Conservation (phyloP, 495 filamentous ascomycete genomes). For the Sabuloglossum arenarium region DNA sequence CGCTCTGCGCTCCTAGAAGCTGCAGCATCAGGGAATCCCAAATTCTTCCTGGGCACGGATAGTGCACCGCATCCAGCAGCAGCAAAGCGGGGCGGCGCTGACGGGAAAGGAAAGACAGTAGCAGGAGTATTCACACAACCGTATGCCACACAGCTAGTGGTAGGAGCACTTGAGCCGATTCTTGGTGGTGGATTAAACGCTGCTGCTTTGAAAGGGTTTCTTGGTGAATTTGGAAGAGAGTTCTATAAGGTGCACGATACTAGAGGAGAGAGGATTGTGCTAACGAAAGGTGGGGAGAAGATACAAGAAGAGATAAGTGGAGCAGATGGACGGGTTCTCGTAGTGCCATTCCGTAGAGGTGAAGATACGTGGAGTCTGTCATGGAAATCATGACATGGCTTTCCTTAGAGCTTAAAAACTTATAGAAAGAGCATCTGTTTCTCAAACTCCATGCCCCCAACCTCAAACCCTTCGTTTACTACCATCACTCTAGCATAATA, state of each 20-base stretch:
- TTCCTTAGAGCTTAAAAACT: too few relatives aligned
- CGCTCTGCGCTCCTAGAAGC: slow-evolving; percentile 54
- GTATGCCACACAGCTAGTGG: slow-evolving; percentile 53
- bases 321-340: slow-evolving; percentile 26
- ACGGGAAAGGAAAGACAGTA: slow-evolving; percentile 38
- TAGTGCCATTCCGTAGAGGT: slow-evolving; percentile 50
- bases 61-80: slow-evolving; percentile 56
- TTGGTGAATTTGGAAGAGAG: slow-evolving; percentile 46
- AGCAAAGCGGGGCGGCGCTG: slow-evolving; percentile 39
- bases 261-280: slow-evolving; percentile 30
- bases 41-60: slow-evolving; percentile 67
- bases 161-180: slow-evolving; percentile 52
- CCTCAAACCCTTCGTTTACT: too few relatives aligned
- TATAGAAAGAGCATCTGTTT: too few relatives aligned
- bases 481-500: too few relatives aligned
- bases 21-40: slow-evolving; percentile 40
- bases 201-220: slow-evolving; percentile 50
- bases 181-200: slow-evolving; percentile 20
- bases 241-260: slow-evolving; percentile 44
- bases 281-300: slow-evolving; percentile 38
- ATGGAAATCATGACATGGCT: too few relatives aligned
- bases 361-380: slow-evolving; percentile 41
- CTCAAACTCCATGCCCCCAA: too few relatives aligned
- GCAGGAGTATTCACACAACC: slow-evolving; percentile 85
- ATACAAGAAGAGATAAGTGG: slow-evolving; percentile 29